These are phyloP conservation scores for Pleurotus djamor DNA, from an alignment of 768 basidiomycete species.

Conservation along the genomic window DNA sequence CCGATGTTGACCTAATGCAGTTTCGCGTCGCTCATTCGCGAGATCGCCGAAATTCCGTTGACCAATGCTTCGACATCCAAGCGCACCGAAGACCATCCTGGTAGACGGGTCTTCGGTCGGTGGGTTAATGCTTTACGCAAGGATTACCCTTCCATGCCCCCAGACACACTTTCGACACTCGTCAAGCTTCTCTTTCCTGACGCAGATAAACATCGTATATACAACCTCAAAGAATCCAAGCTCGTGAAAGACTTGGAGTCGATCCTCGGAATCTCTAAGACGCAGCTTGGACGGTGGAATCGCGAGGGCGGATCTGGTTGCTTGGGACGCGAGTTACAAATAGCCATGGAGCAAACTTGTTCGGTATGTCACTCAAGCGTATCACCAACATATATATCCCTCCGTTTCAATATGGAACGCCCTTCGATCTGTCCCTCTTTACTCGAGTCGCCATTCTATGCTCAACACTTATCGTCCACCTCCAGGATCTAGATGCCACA, in stretches of 20 bases:
- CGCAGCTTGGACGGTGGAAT: slow-evolving; percentile 35
- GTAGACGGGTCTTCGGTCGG: slow-evolving; percentile 26
- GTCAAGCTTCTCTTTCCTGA: slow-evolving; percentile 86
- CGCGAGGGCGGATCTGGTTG: slow-evolving; percentile 53
- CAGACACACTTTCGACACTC: slow-evolving; percentile 53
- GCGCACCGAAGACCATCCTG: not conserved
- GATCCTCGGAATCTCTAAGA: slow-evolving; percentile 31
- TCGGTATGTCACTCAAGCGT: slow-evolving; percentile 24
- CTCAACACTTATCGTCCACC: not conserved
- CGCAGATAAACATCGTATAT: slow-evolving; percentile 68
- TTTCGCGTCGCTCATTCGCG: slow-evolving; percentile 3
- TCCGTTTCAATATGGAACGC: no score
- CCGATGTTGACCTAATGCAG: not conserved
- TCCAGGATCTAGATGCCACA: not conserved
- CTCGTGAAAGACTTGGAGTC: slow-evolving; percentile 41
- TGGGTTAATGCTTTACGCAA: slow-evolving; percentile 43
- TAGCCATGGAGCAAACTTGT: slow-evolving; percentile 37
- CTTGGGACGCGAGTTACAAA: slow-evolving; percentile 64
- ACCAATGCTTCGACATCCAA: not conserved
- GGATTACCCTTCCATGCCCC: slow-evolving; percentile 46
- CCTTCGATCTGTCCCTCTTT: not conserved
- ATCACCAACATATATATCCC: not conserved
- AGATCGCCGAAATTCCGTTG: slow-evolving; percentile 1
- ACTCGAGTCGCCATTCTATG: not conserved
- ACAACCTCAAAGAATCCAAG: slow-evolving; percentile 66